These are phyloP conservation scores for Tetracladium setigerum DNA, from an alignment of 495 filamentous ascomycete genomes.

Conservation along the genomic window DNA sequence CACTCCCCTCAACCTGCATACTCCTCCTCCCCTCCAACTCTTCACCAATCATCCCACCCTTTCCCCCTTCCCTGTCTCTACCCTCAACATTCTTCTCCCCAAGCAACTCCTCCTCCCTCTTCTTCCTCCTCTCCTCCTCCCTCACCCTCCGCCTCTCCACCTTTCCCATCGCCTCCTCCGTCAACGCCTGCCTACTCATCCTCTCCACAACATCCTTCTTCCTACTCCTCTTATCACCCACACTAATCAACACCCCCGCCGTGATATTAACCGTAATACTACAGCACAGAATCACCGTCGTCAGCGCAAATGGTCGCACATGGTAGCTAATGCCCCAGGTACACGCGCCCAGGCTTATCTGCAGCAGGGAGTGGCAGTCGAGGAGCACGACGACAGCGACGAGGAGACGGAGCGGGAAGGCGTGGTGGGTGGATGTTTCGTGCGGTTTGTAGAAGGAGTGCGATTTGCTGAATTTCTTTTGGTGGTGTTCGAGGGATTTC, in stretches of 20 bases:
- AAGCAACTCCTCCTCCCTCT: conserved; percentile 21
- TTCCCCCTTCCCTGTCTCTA: conserved; percentile 6
- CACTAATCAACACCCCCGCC: conserved; percentile 61
- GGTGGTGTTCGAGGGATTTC: conserved; percentile 57
- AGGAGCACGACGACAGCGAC: conserved; percentile 66
- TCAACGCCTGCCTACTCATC: conserved; percentile 64
- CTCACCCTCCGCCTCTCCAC: conserved; percentile 54
- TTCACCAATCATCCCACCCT: too few relatives aligned
- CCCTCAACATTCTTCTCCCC: conserved; percentile 23
- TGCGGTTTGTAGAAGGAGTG: conserved; percentile 85
- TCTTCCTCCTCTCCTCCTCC: conserved; percentile 36
- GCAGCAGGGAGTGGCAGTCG: conserved; percentile 65
- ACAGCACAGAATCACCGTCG: conserved; percentile 70
- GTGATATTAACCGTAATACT: conserved; percentile 65
- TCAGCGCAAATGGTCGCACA: conserved; percentile 56
- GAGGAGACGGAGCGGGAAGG: conserved; percentile 64
- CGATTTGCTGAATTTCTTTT: conserved; percentile 63
- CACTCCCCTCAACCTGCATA: too few relatives aligned
- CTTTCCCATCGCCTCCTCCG: conserved; percentile 62
- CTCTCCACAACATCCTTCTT: conserved; percentile 79
- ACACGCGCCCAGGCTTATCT: conserved; percentile 65
- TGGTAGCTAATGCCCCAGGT: conserved; percentile 66
- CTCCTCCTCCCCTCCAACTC: too few relatives aligned
- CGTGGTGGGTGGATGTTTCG: conserved; percentile 70
- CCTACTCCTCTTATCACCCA: conserved; percentile 63